These are phyloP conservation scores for Centella asiatica DNA, from an alignment of 129 eudicot species.

Conservation along the genomic window DNA sequence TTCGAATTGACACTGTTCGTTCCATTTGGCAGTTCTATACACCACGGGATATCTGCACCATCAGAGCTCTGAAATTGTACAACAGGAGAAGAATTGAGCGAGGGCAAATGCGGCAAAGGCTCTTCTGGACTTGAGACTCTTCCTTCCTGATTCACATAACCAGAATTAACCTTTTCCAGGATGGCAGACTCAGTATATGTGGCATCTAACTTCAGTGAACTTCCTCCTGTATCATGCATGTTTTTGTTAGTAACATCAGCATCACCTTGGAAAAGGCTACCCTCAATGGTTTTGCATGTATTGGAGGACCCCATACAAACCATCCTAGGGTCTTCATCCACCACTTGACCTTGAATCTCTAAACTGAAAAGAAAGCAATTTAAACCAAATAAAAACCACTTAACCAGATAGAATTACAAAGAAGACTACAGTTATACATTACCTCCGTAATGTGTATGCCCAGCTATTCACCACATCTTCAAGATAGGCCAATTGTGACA, in stretches of 20 bases:
- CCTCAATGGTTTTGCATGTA: conserved; percentile 14
- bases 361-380: conserved; percentile 38
- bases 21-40: conserved; percentile 10
- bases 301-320: conserved; percentile 7
- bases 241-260: conserved; percentile 10
- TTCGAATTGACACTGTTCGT: conserved; percentile 19
- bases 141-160: not conserved
- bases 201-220: conserved; percentile 14
- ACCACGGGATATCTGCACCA: conserved; percentile 10
- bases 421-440: conserved; percentile 9
- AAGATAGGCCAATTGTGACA: conserved; percentile 84
- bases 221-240: conserved; percentile 22
- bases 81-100: conserved; percentile 17
- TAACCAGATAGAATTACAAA: conserved; percentile 2
- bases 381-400: not conserved
- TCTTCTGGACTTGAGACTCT: conserved; percentile 9
- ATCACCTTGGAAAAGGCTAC: conserved; percentile 19
- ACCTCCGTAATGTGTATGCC: conserved; percentile 76
- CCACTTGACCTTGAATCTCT: conserved; percentile 40
- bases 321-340: conserved; percentile 25
- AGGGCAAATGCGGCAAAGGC: not conserved
- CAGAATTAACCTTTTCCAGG: conserved; percentile 6
- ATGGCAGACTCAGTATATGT: conserved; percentile 6
- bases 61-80: conserved; percentile 22
- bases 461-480: conserved; percentile 86